Percentiles rank a stretch among this genome's conserved stretches.
Conservation (phyloP, 176 grass and related monocot species). For the Eleusine coracana region DNA sequence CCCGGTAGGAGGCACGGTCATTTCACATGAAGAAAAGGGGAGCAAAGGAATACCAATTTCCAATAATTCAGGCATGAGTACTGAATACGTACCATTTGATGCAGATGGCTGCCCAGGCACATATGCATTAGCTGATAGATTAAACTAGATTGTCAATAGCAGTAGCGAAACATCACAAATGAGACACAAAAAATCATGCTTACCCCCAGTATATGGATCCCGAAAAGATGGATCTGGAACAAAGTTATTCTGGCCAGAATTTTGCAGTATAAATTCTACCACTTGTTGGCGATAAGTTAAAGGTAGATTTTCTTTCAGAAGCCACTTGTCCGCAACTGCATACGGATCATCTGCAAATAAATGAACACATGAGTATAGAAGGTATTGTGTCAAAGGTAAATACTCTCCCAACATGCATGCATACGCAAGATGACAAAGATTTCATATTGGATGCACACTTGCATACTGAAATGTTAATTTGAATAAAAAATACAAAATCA, state of each 20-base stretch:
- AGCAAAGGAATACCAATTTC: not conserved
- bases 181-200: slow-evolving; percentile 28
- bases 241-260: slow-evolving; percentile 84
- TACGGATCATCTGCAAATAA: slow-evolving; percentile 86
- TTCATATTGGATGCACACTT: not conserved
- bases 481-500: slow-evolving; percentile 27
- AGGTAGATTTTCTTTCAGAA: slow-evolving; percentile 91
- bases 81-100: slow-evolving; percentile 55
- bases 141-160: slow-evolving; percentile 38
- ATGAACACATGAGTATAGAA: not conserved
- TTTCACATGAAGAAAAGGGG: slow-evolving; percentile 14
- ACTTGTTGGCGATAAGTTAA: slow-evolving; percentile 90
- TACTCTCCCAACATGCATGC: not conserved
- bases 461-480: slow-evolving; percentile 9
- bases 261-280: slow-evolving; percentile 97
- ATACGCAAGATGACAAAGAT: slow-evolving; percentile 11
- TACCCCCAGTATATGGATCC: slow-evolving; percentile 96
- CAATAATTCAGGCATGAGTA: slow-evolving; percentile 3
- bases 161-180: slow-evolving; percentile 18
- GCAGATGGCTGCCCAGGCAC: slow-evolving; percentile 78
- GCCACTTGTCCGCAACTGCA: slow-evolving; percentile 87
- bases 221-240: slow-evolving; percentile 84
- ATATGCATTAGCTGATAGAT: slow-evolving; percentile 85
- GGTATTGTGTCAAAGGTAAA: not conserved
- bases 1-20: not conserved